Evolutionary conservation across 345 rosid genomes (phyloP).

Genomic region (Clausena lansium): DNA sequence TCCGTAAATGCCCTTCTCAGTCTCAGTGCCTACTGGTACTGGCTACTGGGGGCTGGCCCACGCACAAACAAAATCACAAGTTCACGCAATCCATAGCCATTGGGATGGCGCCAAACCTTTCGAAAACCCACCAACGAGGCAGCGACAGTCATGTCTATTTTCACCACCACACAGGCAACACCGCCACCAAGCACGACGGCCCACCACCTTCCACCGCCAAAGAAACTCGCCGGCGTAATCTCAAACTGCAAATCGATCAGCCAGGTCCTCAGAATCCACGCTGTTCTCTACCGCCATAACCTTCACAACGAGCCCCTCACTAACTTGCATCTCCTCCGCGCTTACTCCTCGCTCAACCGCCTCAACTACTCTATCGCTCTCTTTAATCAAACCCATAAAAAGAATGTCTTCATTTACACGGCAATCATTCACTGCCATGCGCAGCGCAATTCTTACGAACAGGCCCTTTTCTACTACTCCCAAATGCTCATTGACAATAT

Average conservation of each 20-base stretch:
- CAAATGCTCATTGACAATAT: slow-evolving; percentile 45
- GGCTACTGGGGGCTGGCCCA: no score
- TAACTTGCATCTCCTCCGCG: slow-evolving; percentile 79
- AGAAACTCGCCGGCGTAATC: slow-evolving; percentile 42
- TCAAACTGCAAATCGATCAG: slow-evolving; percentile 43
- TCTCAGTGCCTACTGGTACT: no score
- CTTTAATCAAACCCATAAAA: slow-evolving; percentile 46
- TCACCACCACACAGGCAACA: slow-evolving; percentile 10
- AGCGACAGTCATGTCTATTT: slow-evolving; percentile 35
- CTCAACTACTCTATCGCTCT: slow-evolving; percentile 48
- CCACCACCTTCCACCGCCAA: slow-evolving; percentile 33
- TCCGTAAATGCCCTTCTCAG: neutral
- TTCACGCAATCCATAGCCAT: neutral
- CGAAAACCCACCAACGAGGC: neutral
- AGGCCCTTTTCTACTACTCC: slow-evolving; percentile 47
- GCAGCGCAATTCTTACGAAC: slow-evolving; percentile 32
- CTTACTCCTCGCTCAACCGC: slow-evolving; percentile 62
- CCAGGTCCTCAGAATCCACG: slow-evolving; percentile 65
- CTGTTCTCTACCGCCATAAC: slow-evolving; percentile 58
- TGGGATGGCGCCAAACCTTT: neutral
- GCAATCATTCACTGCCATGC: slow-evolving; percentile 55
- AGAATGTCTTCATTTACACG: slow-evolving; percentile 58
- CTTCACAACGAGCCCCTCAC: slow-evolving; percentile 51
- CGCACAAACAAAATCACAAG: no score
- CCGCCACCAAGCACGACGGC: slow-evolving; percentile 14